A percentile compares a stretch with the other conserved stretches of the same genome.
phyloP scores from a whole-genome alignment of 257 asterid genomes.

The Gentiana straminea region DNA sequence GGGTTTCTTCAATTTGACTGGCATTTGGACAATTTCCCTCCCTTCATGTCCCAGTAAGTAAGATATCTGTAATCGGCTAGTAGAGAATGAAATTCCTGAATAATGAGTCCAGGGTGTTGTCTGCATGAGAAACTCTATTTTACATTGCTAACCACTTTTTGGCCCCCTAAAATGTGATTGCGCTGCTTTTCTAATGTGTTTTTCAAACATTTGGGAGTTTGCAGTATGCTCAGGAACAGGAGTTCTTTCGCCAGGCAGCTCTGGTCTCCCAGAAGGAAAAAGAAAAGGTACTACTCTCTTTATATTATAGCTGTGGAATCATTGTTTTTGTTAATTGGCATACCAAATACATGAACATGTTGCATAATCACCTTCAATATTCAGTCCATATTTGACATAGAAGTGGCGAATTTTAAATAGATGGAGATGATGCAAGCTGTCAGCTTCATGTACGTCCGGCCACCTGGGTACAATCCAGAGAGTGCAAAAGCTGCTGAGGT shows the following conservation, averaged over 20 bases:
- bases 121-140: no score
- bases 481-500: constrained; percentile 97
- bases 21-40: no score
- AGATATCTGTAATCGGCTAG: not conserved
- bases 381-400: not conserved
- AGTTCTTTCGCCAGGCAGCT: constrained; percentile 84
- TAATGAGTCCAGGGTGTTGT: no score
- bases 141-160: not conserved
- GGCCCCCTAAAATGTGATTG: not conserved
- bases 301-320: constrained; percentile 21
- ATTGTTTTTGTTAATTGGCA: constrained; percentile 28
- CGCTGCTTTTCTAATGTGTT: not conserved
- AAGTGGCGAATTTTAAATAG: constrained; percentile 39
- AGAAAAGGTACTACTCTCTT: constrained; percentile 57
- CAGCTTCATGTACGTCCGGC: constrained; percentile 94
- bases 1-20: no score
- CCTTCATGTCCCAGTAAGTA: not conserved
- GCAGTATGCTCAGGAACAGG: constrained; percentile 99
- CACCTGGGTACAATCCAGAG: constrained; percentile 95
- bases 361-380: not conserved
- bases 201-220: not conserved
- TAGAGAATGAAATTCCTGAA: no score
- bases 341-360: not conserved
- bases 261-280: constrained; percentile 82
- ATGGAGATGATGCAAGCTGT: constrained; percentile 97